phyloP scores from a whole-genome alignment of 2,329 filamentous ascomycete genomes.

The Fusarium siculi region DNA sequence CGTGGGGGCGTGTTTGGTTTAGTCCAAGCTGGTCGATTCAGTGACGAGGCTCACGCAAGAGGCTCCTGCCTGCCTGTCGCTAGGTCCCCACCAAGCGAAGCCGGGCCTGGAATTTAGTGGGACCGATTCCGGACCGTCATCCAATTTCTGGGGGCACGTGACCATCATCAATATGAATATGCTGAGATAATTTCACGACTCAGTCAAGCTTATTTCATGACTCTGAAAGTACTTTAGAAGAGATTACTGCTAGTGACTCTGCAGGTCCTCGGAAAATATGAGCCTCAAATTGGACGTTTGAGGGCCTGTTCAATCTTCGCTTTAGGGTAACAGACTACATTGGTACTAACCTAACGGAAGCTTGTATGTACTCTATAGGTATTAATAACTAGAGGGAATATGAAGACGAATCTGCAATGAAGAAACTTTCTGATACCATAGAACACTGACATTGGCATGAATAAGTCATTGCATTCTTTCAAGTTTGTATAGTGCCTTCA shows the following conservation, averaged over 20 bases:
- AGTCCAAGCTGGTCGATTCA: conserved; percentile 44
- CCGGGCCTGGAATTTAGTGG: conserved; percentile 40
- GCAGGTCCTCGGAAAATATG: background rate
- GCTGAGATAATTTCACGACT: background rate
- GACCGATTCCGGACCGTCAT: conserved; percentile 32
- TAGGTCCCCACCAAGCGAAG: conserved; percentile 30
- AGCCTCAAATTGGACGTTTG: background rate
- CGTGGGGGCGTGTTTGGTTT: conserved; percentile 41
- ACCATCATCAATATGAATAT: background rate
- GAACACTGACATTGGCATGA: background rate
- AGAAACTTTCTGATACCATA: background rate
- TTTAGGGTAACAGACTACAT: background rate
- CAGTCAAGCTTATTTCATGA: background rate
- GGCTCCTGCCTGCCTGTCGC: conserved; percentile 52
- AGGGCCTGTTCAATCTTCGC: background rate
- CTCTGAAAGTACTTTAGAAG: too few species aligned
- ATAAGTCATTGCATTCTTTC: background rate
- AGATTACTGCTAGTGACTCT: too few species aligned
- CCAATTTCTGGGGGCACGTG: conserved; percentile 12
- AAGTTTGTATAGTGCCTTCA: background rate
- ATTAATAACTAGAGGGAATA: background rate
- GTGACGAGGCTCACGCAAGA: conserved; percentile 52
- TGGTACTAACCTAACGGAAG: background rate
- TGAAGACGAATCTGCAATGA: background rate
- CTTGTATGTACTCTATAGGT: background rate